Conservation (phyloP, 2,329 filamentous ascomycete species). For the Cyanodermella asteris region DNA sequence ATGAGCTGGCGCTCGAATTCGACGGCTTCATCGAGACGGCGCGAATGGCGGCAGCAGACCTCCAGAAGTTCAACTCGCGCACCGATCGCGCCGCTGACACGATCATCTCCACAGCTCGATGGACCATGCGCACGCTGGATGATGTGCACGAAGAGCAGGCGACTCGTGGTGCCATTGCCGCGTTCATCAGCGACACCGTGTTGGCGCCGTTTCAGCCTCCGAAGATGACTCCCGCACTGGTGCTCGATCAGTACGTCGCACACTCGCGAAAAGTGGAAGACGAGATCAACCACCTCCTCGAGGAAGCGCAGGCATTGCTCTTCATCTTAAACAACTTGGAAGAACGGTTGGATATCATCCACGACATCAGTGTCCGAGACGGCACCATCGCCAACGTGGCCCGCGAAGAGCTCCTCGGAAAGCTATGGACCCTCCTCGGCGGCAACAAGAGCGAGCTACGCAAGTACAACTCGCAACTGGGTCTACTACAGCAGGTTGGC, state of each 20-base stretch:
- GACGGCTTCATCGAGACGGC: conserved; percentile 53
- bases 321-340: conserved; percentile 45
- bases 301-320: conserved; percentile 47
- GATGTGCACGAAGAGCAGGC: conserved; percentile 28
- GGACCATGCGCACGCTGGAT: conserved; percentile 49
- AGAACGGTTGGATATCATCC: conserved; percentile 45
- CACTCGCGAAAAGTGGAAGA: conserved; percentile 50
- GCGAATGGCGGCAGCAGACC: conserved; percentile 38
- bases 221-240: conserved; percentile 34
- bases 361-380: conserved; percentile 44
- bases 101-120: conserved; percentile 52
- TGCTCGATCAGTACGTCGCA: conserved; percentile 53
- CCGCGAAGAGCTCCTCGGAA: conserved; percentile 44
- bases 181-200: conserved; percentile 24
- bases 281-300: conserved; percentile 44
- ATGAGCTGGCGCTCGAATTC: conserved; percentile 55
- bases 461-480: conserved; percentile 40
- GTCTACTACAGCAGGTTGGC: conserved; percentile 42
- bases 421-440: conserved; percentile 54
- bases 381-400: conserved; percentile 34
- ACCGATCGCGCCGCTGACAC: conserved; percentile 53
- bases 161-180: conserved; percentile 15
- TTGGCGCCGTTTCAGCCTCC: conserved; percentile 41
- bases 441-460: conserved; percentile 40
- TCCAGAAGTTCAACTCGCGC: conserved; percentile 56